phyloP scores from a whole-genome alignment of 2,329 filamentous ascomycete species.

The Penicillium sp. region DNA sequence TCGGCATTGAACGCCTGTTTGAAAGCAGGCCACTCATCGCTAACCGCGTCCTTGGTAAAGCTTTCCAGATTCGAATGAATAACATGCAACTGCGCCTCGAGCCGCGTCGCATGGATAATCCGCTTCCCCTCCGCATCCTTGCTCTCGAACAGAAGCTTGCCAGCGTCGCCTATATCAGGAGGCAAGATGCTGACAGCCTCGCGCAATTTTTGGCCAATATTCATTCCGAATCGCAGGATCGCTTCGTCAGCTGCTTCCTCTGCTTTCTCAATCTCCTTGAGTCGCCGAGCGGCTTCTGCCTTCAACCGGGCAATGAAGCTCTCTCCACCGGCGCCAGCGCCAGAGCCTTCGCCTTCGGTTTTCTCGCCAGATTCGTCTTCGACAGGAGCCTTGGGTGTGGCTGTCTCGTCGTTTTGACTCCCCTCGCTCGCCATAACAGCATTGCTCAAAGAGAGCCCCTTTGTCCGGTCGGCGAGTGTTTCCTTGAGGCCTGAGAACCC shows the following conservation, averaged over 20 bases:
- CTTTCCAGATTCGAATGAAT: constrained; percentile 81
- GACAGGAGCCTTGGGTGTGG: constrained; percentile 28
- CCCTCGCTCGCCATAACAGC: constrained; percentile 25
- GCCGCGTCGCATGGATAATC: constrained; percentile 88
- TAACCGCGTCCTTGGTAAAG: constrained; percentile 76
- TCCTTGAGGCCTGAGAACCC: constrained; percentile 69
- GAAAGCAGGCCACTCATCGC: constrained; percentile 72
- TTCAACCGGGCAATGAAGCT: constrained; percentile 72
- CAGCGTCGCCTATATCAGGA: constrained; percentile 53
- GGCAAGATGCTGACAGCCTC: constrained; percentile 88
- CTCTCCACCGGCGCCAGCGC: constrained; percentile 44
- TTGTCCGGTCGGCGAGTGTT: constrained; percentile 67
- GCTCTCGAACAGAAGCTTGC: constrained; percentile 81
- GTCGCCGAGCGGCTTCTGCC: constrained; percentile 70
- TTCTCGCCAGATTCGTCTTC: constrained; percentile 19
- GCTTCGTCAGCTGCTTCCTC: constrained; percentile 97
- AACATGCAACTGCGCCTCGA: constrained; percentile 93
- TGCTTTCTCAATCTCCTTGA: constrained; percentile 85
- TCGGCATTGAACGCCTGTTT: constrained; percentile 72
- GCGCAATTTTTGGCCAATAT: constrained; percentile 80
- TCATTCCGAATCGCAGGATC: constrained; percentile 82
- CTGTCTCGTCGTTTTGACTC: constrained; percentile 28
- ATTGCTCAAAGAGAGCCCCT: constrained; percentile 63
- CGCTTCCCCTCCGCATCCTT: constrained; percentile 85
- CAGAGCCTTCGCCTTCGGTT: constrained; percentile 27